Evolutionary conservation across 352 stramenopile species (phyloP).

Genomic region (Phytophthora citrophthora): DNA sequence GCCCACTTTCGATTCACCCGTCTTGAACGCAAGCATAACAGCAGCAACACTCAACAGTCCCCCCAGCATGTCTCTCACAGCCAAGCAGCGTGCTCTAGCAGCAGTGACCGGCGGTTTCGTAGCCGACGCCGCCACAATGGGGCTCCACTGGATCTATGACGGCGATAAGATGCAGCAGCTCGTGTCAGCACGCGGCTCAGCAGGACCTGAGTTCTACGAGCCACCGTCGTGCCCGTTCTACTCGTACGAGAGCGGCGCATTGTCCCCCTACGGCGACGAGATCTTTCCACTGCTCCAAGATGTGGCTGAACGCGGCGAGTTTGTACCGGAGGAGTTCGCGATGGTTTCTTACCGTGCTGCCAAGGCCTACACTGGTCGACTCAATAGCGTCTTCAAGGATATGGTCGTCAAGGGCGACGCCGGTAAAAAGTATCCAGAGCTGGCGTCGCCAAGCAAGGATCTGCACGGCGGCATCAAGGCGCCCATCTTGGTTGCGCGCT

Average conservation of each 20-base stretch:
- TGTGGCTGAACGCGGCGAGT: constrained; percentile 48
- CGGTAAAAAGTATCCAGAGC: constrained; percentile 57
- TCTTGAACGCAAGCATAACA: constrained; percentile 2
- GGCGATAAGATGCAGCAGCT: constrained; percentile 49
- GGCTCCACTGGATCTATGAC: constrained; percentile 84
- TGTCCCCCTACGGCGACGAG: constrained; percentile 74
- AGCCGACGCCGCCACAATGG: constrained; percentile 71
- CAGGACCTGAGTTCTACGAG: constrained; percentile 56
- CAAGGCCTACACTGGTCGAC: constrained; percentile 60
- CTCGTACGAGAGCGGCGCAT: constrained; percentile 52
- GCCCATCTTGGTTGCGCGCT: constrained; percentile 60
- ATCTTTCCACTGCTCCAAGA: constrained; percentile 67
- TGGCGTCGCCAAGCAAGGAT: constrained; percentile 62
- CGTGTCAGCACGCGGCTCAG: constrained; percentile 23
- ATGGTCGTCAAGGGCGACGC: constrained; percentile 71
- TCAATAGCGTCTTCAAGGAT: constrained; percentile 76
- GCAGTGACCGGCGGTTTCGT: constrained; percentile 64
- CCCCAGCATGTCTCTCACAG: constrained; percentile 21
- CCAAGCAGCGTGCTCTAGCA: constrained; percentile 52
- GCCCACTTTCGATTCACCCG: constrained; percentile 17
- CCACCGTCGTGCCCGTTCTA: constrained; percentile 74
- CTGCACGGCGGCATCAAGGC: constrained; percentile 67
- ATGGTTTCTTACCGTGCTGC: constrained; percentile 55
- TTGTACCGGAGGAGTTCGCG: constrained; percentile 53
- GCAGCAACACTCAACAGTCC: not conserved